phyloP scores from a whole-genome alignment of 441 rosid species.

The Melastoma candidum region DNA sequence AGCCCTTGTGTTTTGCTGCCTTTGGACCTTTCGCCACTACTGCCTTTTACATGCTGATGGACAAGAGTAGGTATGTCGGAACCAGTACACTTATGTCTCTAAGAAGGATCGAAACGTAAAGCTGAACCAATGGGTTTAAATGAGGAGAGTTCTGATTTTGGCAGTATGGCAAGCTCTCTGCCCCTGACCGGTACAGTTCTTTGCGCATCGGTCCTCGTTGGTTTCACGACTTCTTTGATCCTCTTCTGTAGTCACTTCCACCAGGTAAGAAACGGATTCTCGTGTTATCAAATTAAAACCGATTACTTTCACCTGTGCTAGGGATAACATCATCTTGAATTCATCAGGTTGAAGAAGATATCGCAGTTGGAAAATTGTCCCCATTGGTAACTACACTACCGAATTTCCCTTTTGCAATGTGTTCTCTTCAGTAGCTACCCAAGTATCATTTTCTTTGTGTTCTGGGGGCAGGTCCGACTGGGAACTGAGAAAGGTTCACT shows the following conservation, averaged over 20 bases:
- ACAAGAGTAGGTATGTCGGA: conserved; percentile 39
- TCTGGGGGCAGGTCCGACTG: conserved; percentile 46
- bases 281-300: not conserved
- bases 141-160: conserved; percentile 4
- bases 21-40: conserved; percentile 89
- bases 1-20: conserved; percentile 84
- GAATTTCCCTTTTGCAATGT: not conserved
- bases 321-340: conserved; percentile 4
- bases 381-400: conserved; percentile 45
- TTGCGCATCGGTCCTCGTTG: conserved; percentile 60
- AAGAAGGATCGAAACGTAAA: no score
- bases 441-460: not conserved
- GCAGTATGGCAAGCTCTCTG: conserved; percentile 34
- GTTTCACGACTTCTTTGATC: conserved; percentile 73
- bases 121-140: no score
- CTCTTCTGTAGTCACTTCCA: conserved; percentile 94
- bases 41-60: conserved; percentile 65
- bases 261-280: conserved; percentile 31
- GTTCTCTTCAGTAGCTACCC: not conserved
- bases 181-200: conserved; percentile 45
- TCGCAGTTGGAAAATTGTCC: conserved; percentile 60
- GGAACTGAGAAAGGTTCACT: conserved; percentile 61
- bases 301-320: not conserved
- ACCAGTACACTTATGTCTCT: no score
- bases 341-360: conserved; percentile 60